phyloP scores from a whole-genome alignment of 2,329 filamentous ascomycete species.

The Trichoderma atrobrunneum region DNA sequence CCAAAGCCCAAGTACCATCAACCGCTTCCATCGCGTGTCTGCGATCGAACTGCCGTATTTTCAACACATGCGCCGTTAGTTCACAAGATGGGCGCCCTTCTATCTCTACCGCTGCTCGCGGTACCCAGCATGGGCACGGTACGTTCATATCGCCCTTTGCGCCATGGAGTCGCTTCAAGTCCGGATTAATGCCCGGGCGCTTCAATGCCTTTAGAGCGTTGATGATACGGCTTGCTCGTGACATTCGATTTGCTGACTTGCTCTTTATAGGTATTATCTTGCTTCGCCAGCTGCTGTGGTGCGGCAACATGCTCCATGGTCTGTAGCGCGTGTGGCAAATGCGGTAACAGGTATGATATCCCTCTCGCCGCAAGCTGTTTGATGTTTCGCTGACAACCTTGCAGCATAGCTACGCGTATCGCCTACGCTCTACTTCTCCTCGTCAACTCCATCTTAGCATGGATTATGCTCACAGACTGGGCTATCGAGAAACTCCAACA shows the following conservation, averaged over 20 bases:
- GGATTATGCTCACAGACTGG: constrained; percentile 99
- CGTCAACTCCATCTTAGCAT: constrained; percentile 93
- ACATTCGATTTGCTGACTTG: background rate
- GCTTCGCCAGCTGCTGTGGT: constrained; percentile 88
- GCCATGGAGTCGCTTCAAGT: background rate
- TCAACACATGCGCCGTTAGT: background rate
- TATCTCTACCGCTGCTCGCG: constrained; percentile 86
- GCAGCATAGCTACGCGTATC: constrained; percentile 91
- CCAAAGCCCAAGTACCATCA: background rate
- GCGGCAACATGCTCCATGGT: constrained; percentile 95
- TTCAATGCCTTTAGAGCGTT: background rate
- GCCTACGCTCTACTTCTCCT: constrained; percentile 93
- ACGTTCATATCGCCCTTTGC: constrained; percentile 39
- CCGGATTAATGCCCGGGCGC: background rate
- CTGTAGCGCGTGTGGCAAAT: constrained; percentile 94
- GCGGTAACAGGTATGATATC: constrained; percentile 74
- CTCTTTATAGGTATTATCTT: constrained; percentile 62
- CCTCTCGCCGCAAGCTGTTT: background rate
- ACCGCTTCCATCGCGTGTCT: background rate
- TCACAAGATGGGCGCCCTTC: constrained; percentile 74
- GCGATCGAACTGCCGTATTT: background rate
- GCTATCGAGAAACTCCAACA: constrained; percentile 93
- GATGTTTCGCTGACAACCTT: background rate
- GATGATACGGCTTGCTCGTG: background rate
- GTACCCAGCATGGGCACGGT: constrained; percentile 84